Evolutionary conservation across 257 asterid genomes (phyloP).

Genomic region (Solanum tacnaense): DNA sequence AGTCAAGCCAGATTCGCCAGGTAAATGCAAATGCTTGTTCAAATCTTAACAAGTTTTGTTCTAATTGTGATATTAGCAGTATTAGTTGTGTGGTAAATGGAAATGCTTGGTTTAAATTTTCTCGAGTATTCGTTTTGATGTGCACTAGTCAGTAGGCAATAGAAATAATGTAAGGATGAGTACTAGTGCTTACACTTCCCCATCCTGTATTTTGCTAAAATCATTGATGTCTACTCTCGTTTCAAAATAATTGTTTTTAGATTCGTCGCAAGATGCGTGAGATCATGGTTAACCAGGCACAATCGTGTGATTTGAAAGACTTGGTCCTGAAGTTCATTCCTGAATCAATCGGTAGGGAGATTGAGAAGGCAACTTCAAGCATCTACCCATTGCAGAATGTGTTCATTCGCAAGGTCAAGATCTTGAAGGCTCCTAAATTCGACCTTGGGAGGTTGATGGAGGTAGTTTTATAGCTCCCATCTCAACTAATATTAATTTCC

Average conservation of each 20-base stretch:
- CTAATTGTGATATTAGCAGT: background rate
- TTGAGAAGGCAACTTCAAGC: constrained; percentile 70
- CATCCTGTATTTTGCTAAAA: background rate
- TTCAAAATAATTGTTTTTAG: constrained; percentile 11
- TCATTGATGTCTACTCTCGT: background rate
- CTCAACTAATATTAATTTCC: background rate
- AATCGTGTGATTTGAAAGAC: constrained; percentile 66
- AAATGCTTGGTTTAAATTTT: background rate
- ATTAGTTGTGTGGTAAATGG: background rate
- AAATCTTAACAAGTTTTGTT: background rate
- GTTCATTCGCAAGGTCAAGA: constrained; percentile 66
- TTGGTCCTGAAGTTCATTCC: constrained; percentile 75
- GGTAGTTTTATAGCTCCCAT: constrained; percentile 13
- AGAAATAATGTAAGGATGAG: background rate
- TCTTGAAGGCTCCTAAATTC: constrained; percentile 78
- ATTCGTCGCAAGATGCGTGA: constrained; percentile 84
- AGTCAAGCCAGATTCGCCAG: constrained; percentile 75
- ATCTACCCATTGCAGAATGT: constrained; percentile 82
- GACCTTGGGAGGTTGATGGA: constrained; percentile 81
- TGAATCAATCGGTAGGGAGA: constrained; percentile 75
- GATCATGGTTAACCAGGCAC: constrained; percentile 68
- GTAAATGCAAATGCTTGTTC: constrained; percentile 15
- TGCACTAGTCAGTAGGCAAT: no score
- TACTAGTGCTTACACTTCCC: background rate
- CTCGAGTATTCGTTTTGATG: background rate